Conservation (phyloP, 1,284 basidiomycete species). For the Meira miltonrushii region DNA sequence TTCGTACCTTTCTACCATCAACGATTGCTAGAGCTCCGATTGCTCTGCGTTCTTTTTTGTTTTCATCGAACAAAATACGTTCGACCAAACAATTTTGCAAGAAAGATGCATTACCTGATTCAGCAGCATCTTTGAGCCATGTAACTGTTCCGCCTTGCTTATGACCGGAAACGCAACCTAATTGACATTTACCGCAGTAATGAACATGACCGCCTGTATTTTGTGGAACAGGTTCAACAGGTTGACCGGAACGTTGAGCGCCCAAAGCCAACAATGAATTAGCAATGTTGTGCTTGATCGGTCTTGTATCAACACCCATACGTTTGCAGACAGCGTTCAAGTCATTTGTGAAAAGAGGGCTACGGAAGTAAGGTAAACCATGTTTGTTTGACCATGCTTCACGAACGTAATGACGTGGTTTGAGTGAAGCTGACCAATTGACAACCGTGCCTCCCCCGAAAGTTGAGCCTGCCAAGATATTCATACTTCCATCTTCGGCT, state of each 20-base stretch:
- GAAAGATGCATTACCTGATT: slow-evolving; percentile 50
- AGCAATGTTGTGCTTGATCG: slow-evolving; percentile 52
- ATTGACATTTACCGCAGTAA: slow-evolving; percentile 54
- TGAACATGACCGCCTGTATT: slow-evolving; percentile 54
- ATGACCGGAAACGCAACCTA: slow-evolving; percentile 53
- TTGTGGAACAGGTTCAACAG: slow-evolving; percentile 51
- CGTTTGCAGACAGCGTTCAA: slow-evolving; percentile 52
- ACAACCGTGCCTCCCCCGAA: slow-evolving; percentile 57
- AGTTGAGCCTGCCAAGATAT: slow-evolving; percentile 53
- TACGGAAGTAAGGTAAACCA: slow-evolving; percentile 53
- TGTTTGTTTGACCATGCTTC: slow-evolving; percentile 53
- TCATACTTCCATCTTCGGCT: slow-evolving; percentile 53
- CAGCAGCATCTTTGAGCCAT: slow-evolving; percentile 53
- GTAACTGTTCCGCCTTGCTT: slow-evolving; percentile 52
- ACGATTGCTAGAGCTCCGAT: slow-evolving; percentile 40
- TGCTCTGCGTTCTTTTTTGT: slow-evolving; percentile 25
- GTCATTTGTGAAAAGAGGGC: slow-evolving; percentile 50
- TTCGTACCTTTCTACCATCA: slow-evolving; percentile 40
- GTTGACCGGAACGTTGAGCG: slow-evolving; percentile 48
- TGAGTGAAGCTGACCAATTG: slow-evolving; percentile 57
- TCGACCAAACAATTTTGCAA: slow-evolving; percentile 51
- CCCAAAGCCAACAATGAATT: slow-evolving; percentile 52
- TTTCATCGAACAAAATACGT: slow-evolving; percentile 52
- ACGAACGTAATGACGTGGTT: slow-evolving; percentile 53
- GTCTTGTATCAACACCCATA: slow-evolving; percentile 53